Conservation (phyloP, 2,329 filamentous ascomycete genomes). For the Sarocladiaceae sp. region DNA sequence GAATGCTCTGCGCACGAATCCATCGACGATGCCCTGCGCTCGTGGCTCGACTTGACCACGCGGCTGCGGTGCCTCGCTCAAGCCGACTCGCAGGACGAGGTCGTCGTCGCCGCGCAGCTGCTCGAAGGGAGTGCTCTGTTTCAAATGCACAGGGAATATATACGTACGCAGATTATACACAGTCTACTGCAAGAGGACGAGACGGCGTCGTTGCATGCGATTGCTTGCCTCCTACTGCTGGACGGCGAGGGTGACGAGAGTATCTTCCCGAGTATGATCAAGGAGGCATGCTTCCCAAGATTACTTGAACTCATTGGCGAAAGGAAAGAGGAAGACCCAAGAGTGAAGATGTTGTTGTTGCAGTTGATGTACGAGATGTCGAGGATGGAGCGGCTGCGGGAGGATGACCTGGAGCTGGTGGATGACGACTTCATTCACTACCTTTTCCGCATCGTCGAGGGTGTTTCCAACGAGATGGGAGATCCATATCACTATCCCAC, state of each 20-base stretch:
- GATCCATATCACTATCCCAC: constrained; percentile 96
- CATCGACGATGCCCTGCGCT: constrained; percentile 79
- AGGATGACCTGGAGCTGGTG: constrained; percentile 69
- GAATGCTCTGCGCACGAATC: constrained; percentile 46
- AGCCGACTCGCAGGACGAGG: constrained; percentile 68
- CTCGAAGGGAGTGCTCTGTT: constrained; percentile 74
- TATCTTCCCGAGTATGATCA: constrained; percentile 81
- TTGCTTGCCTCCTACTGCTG: constrained; percentile 76
- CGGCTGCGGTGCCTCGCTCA: constrained; percentile 70
- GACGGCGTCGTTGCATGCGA: constrained; percentile 68
- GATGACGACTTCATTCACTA: constrained; percentile 77
- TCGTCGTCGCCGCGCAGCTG: constrained; percentile 72
- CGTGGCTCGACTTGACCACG: constrained; percentile 74
- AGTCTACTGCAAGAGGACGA: constrained; percentile 89
- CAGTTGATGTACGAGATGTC: constrained; percentile 94
- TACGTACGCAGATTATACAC: constrained; percentile 87
- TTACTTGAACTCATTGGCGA: constrained; percentile 74
- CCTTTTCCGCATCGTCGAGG: constrained; percentile 82
- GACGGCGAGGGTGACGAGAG: constrained; percentile 75
- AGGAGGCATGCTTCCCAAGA: constrained; percentile 75
- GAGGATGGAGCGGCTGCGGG: constrained; percentile 73
- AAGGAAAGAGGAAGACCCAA: constrained; percentile 57
- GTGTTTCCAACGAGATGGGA: constrained; percentile 75
- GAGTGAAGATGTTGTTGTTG: constrained; percentile 73
- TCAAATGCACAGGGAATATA: constrained; percentile 69